phyloP scores from a whole-genome alignment of 352 stramenopile genomes.

The Phytophthora crassamura region DNA sequence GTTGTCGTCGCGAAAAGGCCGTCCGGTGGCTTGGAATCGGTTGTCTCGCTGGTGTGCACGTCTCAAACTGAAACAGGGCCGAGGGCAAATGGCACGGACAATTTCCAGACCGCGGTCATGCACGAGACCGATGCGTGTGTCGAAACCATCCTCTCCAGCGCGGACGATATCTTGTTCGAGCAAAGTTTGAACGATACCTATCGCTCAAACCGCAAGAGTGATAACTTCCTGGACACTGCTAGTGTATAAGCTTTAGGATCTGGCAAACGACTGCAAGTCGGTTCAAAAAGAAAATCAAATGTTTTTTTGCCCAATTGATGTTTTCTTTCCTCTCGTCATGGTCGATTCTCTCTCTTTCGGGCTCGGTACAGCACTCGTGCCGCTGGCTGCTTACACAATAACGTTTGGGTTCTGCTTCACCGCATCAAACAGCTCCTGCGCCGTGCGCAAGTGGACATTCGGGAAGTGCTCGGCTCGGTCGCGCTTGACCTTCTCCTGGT shows the following conservation, averaged over 20 bases:
- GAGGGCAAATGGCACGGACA: background rate
- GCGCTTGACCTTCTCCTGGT: slow-evolving; percentile 37
- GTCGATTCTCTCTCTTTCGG: no score
- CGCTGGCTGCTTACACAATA: slow-evolving; percentile 10
- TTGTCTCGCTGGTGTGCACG: slow-evolving; percentile 23
- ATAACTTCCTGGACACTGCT: background rate
- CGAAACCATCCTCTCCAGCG: slow-evolving; percentile 17
- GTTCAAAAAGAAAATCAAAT: no score
- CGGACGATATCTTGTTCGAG: slow-evolving; percentile 25
- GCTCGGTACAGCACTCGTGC: background rate
- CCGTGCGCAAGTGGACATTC: slow-evolving; percentile 35
- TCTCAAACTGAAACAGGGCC: slow-evolving; percentile 4
- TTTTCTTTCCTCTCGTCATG: no score
- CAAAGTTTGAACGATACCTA: slow-evolving; percentile 2
- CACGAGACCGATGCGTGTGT: slow-evolving; percentile 13
- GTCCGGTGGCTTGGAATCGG: slow-evolving; percentile 6
- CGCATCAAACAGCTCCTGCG: slow-evolving; percentile 30
- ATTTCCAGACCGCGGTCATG: slow-evolving; percentile 11
- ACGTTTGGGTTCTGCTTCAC: slow-evolving; percentile 29
- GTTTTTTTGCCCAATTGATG: no score
- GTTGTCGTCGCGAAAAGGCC: slow-evolving; percentile 10
- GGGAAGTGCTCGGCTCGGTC: slow-evolving; percentile 41
- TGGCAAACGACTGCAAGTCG: no score
- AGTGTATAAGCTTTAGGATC: no score
- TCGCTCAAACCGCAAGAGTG: background rate